Conservation (phyloP, 805 yeast species). For the Priceomyces medius region DNA sequence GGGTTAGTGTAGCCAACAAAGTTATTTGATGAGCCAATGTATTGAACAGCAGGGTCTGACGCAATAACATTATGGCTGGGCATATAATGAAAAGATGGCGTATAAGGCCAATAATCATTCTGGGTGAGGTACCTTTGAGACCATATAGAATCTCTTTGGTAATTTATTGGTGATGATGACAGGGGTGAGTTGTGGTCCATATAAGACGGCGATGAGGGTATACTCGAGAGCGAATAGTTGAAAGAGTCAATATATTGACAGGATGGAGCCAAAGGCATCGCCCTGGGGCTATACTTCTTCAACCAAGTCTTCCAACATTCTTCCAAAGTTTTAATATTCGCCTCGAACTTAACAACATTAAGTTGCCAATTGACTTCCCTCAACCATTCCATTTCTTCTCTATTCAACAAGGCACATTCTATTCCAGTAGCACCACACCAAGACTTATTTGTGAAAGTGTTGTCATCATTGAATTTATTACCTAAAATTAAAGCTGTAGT, state of each 20-base stretch:
- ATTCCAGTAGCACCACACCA: slow-evolving; percentile 97
- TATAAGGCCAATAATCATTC: slow-evolving; percentile 25
- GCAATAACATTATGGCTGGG: slow-evolving; percentile 9
- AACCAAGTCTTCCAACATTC: slow-evolving; percentile 48
- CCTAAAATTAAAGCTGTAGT: slow-evolving; percentile 77
- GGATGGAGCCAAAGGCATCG: slow-evolving; percentile 4
- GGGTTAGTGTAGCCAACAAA: slow-evolving; percentile 40
- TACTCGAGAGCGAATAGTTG: slow-evolving; percentile 10
- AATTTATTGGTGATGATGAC: slow-evolving; percentile 24
- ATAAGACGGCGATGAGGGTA: slow-evolving; percentile 24
- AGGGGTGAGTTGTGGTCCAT: slow-evolving; percentile 20
- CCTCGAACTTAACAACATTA: slow-evolving; percentile 37
- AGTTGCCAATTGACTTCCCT: slow-evolving; percentile 58
- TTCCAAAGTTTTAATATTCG: slow-evolving; percentile 40
- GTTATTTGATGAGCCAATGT: slow-evolving; percentile 16
- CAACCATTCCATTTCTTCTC: slow-evolving; percentile 72
- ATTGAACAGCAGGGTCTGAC: slow-evolving; percentile 19
- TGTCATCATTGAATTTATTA: slow-evolving; percentile 93
- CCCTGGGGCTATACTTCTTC: slow-evolving; percentile 25
- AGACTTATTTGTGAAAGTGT: slow-evolving; percentile 90
- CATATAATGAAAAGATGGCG: slow-evolving; percentile 19
- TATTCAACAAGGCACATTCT: slow-evolving; percentile 56
- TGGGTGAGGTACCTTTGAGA: slow-evolving; percentile 10
- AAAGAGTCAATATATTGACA: slow-evolving; percentile 2
- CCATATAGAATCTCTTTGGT: slow-evolving; percentile 27